These are phyloP conservation scores for Sclerotinia borealis DNA, from an alignment of 2,329 filamentous ascomycete species.

Conservation along the genomic window DNA sequence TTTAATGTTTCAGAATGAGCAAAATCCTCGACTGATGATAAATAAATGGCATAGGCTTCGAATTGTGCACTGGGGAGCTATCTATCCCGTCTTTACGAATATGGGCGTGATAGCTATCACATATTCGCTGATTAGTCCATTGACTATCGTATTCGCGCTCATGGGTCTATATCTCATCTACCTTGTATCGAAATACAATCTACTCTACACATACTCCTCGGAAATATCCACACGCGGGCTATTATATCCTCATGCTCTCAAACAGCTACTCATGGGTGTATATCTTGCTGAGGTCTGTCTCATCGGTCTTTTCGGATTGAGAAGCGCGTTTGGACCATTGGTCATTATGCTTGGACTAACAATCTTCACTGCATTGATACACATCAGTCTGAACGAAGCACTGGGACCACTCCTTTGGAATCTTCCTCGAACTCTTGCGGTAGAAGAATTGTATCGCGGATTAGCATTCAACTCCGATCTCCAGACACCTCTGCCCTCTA, in stretches of 20 bases:
- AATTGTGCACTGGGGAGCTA: slow-evolving; percentile 51
- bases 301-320: slow-evolving; percentile 57
- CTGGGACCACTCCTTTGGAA: slow-evolving; percentile 28
- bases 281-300: slow-evolving; percentile 58
- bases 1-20: slow-evolving; percentile 49
- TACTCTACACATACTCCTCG: slow-evolving; percentile 56
- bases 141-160: slow-evolving; percentile 59
- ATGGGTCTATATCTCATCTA: slow-evolving; percentile 60
- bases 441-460: slow-evolving; percentile 23
- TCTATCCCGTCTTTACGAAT: slow-evolving; percentile 49
- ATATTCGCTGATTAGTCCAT: slow-evolving; percentile 59
- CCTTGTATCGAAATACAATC: slow-evolving; percentile 58
- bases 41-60: slow-evolving; percentile 47
- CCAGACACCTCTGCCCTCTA: slow-evolving; percentile 15
- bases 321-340: slow-evolving; percentile 46
- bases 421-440: slow-evolving; percentile 29
- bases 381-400: slow-evolving; percentile 36
- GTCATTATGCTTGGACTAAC: slow-evolving; percentile 52
- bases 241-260: slow-evolving; percentile 56
- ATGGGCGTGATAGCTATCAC: slow-evolving; percentile 45
- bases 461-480: slow-evolving; percentile 28
- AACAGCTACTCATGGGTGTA: slow-evolving; percentile 57
- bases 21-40: slow-evolving; percentile 57
- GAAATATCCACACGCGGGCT: slow-evolving; percentile 60
- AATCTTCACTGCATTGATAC: slow-evolving; percentile 49